Percentiles rank a stretch among this genome's conserved stretches.
These are phyloP conservation scores for Mycosarcoma maydis DNA, from an alignment of 1,284 basidiomycete genomes.

Conservation along the genomic window DNA sequence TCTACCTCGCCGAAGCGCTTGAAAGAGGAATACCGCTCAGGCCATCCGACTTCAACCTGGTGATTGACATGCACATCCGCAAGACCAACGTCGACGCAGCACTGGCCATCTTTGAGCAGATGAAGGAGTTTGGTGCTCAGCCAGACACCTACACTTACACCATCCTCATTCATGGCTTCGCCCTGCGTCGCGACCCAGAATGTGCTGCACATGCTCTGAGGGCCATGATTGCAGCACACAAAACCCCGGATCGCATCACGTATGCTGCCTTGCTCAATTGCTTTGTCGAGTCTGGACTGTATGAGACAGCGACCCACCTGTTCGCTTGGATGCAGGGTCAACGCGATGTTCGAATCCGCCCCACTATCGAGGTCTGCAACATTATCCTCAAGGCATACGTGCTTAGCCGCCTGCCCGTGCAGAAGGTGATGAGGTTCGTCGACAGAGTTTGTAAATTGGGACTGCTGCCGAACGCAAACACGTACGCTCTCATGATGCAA, in stretches of 20 bases:
- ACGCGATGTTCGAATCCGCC: conserved; percentile 33
- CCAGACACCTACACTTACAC: conserved; percentile 72
- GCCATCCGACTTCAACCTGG: conserved; percentile 24
- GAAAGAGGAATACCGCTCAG: conserved; percentile 17
- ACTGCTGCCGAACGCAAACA: conserved; percentile 74
- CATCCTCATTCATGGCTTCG: conserved; percentile 77
- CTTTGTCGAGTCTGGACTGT: conserved; percentile 82
- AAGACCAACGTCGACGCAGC: conserved; percentile 68
- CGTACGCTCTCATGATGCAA: conserved; percentile 82
- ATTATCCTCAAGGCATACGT: conserved; percentile 87
- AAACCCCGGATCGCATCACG: conserved; percentile 58
- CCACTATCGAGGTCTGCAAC: conserved; percentile 67
- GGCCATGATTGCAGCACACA: conserved; percentile 69
- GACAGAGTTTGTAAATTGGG: conserved; percentile 71
- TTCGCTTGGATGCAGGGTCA: conserved; percentile 74
- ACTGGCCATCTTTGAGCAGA: conserved; percentile 74
- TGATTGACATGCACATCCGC: conserved; percentile 41
- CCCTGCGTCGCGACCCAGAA: conserved; percentile 74
- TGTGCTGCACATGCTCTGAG: conserved; percentile 77
- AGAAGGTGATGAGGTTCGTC: conserved; percentile 76
- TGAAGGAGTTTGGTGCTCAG: conserved; percentile 71
- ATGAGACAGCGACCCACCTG: conserved; percentile 76
- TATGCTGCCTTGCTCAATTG: conserved; percentile 80
- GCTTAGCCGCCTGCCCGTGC: conserved; percentile 79
- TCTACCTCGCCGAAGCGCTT: conserved; percentile 18